Evolutionary conservation across 768 basidiomycete genomes (phyloP).

Genomic region (Mycena maculata): DNA sequence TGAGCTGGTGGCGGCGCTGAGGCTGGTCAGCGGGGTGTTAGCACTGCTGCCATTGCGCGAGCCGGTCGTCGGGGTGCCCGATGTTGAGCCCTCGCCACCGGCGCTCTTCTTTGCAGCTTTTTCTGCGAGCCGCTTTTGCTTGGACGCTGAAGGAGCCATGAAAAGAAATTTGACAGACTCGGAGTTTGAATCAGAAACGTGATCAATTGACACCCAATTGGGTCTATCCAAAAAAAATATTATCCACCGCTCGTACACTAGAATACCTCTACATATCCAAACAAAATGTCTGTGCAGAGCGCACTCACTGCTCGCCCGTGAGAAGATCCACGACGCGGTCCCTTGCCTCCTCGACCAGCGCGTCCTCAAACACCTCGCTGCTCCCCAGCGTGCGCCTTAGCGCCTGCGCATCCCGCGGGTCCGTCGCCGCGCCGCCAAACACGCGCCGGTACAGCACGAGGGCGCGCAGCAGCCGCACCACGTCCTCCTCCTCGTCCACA

Average conservation of each 20-base stretch:
- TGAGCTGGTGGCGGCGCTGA: constrained; percentile 81
- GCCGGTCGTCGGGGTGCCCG: constrained; percentile 70
- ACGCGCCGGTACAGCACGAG: constrained; percentile 70
- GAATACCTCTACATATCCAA: background rate
- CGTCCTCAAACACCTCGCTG: constrained; percentile 54
- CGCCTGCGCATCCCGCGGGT: constrained; percentile 44
- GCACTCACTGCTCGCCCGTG: constrained; percentile 36
- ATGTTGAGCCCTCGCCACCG: constrained; percentile 59
- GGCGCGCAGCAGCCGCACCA: constrained; percentile 66
- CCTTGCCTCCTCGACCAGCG: constrained; percentile 75
- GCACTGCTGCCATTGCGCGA: constrained; percentile 71
- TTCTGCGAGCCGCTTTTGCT: constrained; percentile 95
- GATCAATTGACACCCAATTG: constrained; percentile 2
- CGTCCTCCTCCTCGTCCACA: constrained; percentile 37
- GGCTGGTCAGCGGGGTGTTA: constrained; percentile 85
- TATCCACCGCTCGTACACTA: constrained; percentile 1
- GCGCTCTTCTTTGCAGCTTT: constrained; percentile 88
- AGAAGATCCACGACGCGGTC: constrained; percentile 84
- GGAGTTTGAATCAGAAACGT: constrained; percentile 21
- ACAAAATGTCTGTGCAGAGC: constrained; percentile 1
- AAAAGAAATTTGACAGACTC: constrained; percentile 13
- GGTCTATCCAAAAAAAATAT: background rate
- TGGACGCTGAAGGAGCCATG: constrained; percentile 85
- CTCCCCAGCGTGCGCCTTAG: constrained; percentile 68
- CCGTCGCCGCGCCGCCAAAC: constrained; percentile 58